These are phyloP conservation scores for Beauveria rudraprayagi DNA, from an alignment of 2,329 filamentous ascomycete genomes.

Conservation along the genomic window DNA sequence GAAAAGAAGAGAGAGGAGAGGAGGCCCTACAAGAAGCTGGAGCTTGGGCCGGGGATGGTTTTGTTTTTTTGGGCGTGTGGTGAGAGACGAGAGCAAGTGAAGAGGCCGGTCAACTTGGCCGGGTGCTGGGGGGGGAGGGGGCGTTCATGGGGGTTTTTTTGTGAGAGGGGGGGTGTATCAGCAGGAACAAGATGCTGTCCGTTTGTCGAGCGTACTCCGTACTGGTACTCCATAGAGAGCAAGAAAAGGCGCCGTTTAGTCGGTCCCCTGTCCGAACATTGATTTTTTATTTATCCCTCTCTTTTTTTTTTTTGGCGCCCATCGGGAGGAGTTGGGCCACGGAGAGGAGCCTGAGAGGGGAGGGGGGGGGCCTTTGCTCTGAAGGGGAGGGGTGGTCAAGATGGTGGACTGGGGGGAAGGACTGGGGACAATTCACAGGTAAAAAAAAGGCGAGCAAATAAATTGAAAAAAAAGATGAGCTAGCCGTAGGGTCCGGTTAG, in stretches of 20 bases:
- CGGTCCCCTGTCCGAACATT: not conserved
- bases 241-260: not conserved
- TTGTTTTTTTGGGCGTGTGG: slow-evolving; percentile 10
- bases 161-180: not conserved
- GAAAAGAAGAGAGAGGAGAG: slow-evolving; percentile 8
- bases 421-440: not conserved
- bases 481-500: too few species aligned
- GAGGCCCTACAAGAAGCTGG: not conserved
- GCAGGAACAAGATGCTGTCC: not conserved
- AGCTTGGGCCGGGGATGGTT: slow-evolving; percentile 9
- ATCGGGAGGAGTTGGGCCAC: not conserved
- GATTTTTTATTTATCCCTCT: not conserved
- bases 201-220: not conserved
- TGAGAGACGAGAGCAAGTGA: not conserved
- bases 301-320: not conserved
- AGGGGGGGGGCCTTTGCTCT: not conserved
- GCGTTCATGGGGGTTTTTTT: not conserved
- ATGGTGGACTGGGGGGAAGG: not conserved
- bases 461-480: too few species aligned
- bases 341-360: not conserved
- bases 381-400: not conserved
- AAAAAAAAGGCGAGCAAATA: not conserved
- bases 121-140: not conserved
- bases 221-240: too few species aligned
- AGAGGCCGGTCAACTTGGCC: slow-evolving; percentile 2